These are phyloP conservation scores for Nemania serpens DNA, from an alignment of 2,329 filamentous ascomycete genomes.

Conservation along the genomic window DNA sequence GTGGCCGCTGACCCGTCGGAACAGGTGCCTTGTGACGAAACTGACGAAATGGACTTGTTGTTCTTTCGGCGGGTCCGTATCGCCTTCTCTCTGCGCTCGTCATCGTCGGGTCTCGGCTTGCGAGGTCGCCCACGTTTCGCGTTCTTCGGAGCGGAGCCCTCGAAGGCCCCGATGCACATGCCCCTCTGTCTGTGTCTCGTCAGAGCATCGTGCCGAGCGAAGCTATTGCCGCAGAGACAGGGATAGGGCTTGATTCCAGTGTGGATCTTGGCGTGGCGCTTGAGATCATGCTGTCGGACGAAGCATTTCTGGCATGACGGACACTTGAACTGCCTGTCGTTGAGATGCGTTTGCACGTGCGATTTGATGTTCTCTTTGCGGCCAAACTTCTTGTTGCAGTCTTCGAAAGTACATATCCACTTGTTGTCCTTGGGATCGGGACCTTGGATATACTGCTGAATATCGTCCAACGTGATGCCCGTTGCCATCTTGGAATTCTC, in stretches of 20 bases:
- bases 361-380: slow-evolving; percentile 99
- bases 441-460: slow-evolving; percentile 73
- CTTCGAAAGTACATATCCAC: slow-evolving; percentile 76
- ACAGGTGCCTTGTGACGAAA: slow-evolving; percentile 59
- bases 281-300: slow-evolving; percentile 94
- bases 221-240: slow-evolving; percentile 92
- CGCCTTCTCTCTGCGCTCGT: slow-evolving; percentile 62
- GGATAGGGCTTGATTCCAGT: slow-evolving; percentile 94
- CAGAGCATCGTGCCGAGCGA: slow-evolving; percentile 92
- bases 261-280: slow-evolving; percentile 96
- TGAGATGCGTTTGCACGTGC: slow-evolving; percentile 96
- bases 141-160: slow-evolving; percentile 68
- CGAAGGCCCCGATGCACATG: slow-evolving; percentile 95
- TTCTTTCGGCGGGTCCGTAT: slow-evolving; percentile 58
- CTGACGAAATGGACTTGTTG: slow-evolving; percentile 54
- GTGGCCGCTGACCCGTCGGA: slow-evolving; percentile 61
- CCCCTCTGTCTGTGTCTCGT: slow-evolving; percentile 93
- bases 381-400: slow-evolving; percentile 89
- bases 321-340: slow-evolving; percentile 93
- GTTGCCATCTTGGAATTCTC: slow-evolving; percentile 74
- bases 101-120: slow-evolving; percentile 63
- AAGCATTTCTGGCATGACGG: slow-evolving; percentile 94
- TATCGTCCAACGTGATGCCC: slow-evolving; percentile 85
- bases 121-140: slow-evolving; percentile 67
- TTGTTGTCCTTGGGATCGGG: slow-evolving; percentile 76